These are phyloP conservation scores for Lachancea cidri DNA, from an alignment of 805 yeast species.

Conservation along the genomic window DNA sequence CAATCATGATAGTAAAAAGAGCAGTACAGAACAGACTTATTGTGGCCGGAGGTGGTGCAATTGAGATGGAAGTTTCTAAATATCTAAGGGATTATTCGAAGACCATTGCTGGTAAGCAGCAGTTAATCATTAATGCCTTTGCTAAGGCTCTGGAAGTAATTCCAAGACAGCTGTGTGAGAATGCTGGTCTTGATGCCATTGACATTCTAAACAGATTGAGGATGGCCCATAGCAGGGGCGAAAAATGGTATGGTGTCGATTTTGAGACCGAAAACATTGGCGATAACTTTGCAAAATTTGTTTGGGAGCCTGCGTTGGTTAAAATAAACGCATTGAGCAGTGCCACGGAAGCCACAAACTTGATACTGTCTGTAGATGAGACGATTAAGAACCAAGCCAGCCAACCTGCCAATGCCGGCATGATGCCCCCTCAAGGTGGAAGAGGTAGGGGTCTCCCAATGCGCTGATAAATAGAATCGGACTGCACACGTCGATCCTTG, in stretches of 20 bases:
- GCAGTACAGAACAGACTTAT: constrained; percentile 80
- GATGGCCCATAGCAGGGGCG: constrained; percentile 92
- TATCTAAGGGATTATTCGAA: constrained; percentile 81
- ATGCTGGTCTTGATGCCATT: constrained; percentile 98
- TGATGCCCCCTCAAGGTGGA: constrained; percentile 45
- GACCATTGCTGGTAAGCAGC: constrained; percentile 93
- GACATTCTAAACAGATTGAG: constrained; percentile 86
- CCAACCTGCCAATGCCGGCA: constrained; percentile 46
- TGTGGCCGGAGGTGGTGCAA: constrained; percentile 99
- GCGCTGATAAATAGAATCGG: constrained; percentile 19
- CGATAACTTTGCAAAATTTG: constrained; percentile 77
- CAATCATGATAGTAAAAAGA: constrained; percentile 96
- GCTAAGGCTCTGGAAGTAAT: constrained; percentile 94
- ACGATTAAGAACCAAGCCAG: constrained; percentile 74
- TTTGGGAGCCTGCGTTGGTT: constrained; percentile 97
- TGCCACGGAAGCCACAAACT: constrained; percentile 95
- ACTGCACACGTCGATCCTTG: constrained; percentile 12
- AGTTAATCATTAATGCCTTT: constrained; percentile 82
- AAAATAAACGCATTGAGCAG: constrained; percentile 90
- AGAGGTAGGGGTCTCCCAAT: constrained; percentile 71
- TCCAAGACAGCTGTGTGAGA: constrained; percentile 96
- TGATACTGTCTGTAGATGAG: constrained; percentile 93
- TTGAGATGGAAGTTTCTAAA: constrained; percentile 93
- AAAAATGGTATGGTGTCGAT: constrained; percentile 88
- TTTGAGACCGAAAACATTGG: constrained; percentile 79